Evolutionary conservation across 2,329 filamentous ascomycete genomes (phyloP).

Genomic region (Colletotrichum eremochloae): DNA sequence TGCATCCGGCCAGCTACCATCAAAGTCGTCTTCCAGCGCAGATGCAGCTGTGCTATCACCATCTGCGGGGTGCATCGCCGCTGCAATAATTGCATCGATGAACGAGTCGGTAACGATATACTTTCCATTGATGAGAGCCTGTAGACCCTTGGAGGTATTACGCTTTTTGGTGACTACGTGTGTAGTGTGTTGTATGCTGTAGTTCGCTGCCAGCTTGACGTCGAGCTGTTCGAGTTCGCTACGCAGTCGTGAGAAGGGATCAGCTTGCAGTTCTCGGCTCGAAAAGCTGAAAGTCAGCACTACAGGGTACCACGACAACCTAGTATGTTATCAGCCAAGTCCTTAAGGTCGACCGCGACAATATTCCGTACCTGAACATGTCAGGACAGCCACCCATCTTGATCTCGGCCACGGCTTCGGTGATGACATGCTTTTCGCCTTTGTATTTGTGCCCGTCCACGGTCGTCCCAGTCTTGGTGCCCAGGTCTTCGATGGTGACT

Average conservation of each 20-base stretch:
- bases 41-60: slow-evolving; percentile 64
- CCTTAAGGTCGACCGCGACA: not conserved
- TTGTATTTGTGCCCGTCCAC: slow-evolving; percentile 81
- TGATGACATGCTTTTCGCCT: slow-evolving; percentile 68
- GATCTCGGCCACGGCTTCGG: slow-evolving; percentile 71
- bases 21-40: slow-evolving; percentile 83
- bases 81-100: slow-evolving; percentile 77
- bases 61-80: slow-evolving; percentile 62
- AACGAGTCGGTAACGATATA: slow-evolving; percentile 82
- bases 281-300: slow-evolving; percentile 87
- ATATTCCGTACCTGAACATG: slow-evolving; percentile 65
- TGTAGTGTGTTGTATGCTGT: slow-evolving; percentile 78
- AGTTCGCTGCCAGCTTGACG: slow-evolving; percentile 85
- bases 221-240: slow-evolving; percentile 84
- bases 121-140: slow-evolving; percentile 85
- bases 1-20: slow-evolving; percentile 82
- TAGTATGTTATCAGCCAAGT: slow-evolving; percentile 50
- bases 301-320: slow-evolving; percentile 83
- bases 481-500: slow-evolving; percentile 81
- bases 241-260: slow-evolving; percentile 73
- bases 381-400: slow-evolving; percentile 78
- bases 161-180: slow-evolving; percentile 91
- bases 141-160: slow-evolving; percentile 88
- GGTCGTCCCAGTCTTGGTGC: slow-evolving; percentile 86
- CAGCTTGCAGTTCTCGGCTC: slow-evolving; percentile 75